Evolutionary conservation across 2,329 filamentous ascomycete species (phyloP), one percentile per base, ranked within the genome.

Genomic region (Diaporthe vexans): DNA sequence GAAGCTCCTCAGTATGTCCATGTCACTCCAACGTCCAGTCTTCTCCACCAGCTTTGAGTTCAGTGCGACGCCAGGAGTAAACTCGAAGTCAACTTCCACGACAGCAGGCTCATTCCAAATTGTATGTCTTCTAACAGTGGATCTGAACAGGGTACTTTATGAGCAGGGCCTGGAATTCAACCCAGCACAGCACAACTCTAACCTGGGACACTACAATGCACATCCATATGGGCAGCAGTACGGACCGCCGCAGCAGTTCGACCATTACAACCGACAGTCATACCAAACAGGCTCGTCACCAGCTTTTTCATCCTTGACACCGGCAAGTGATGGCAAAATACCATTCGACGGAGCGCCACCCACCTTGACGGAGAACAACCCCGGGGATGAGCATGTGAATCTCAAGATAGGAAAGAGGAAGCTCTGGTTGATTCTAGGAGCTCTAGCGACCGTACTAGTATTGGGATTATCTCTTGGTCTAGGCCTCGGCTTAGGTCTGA

Each of bases 1-100:
- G 63, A 68, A 51, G 48, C 63, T 52, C 63, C 63, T 17, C 48
- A 68, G 63, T 68, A 68, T 40, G 63, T 68, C 6, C 40, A 68
- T 40, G 33, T 54, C 10, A 13, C 40, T 17, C 40, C 61, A 13
- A 29, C 5, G 4, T 19, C 19, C n/a, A n/a, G 15, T 40, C 29
- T 17, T 51, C 15, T 13, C 33, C 29, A 15, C 21, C 24, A n/a
- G 0, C 37, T 13, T 52, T n/a, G 1, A 13, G 10, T 13, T 13
- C 19, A 8, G 13, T 5, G 48, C 46, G 21, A 17, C 15, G 19
- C 33, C 13, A 40, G 26, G 6, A 11, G 3, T 10, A 17, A 4
- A 29, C 61, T 24, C 46, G 4, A 37, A 7, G 19, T 7, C 13
- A 13, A 21, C 29, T 67, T 13, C 46, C 10, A 40, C 21, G 48